These are phyloP conservation scores for Globisporangium barbulae DNA, from an alignment of 352 stramenopile genomes.

Conservation along the genomic window DNA sequence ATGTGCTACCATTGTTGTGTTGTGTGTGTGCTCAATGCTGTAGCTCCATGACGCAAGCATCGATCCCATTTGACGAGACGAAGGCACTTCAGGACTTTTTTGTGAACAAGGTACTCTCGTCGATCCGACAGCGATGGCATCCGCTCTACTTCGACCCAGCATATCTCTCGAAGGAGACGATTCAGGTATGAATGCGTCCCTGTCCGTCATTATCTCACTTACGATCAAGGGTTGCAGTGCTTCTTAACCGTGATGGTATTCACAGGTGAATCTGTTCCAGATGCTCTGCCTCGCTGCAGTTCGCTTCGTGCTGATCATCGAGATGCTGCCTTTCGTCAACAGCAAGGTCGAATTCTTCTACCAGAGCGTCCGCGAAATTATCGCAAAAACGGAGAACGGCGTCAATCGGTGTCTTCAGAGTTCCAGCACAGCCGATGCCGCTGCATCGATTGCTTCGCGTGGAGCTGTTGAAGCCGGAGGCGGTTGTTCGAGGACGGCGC, in stretches of 20 bases:
- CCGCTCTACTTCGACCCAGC: conserved; percentile 55
- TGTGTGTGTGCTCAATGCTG: conserved; percentile 5
- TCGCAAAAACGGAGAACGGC: conserved; percentile 46
- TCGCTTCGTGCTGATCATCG: conserved; percentile 47
- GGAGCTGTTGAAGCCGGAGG: not conserved
- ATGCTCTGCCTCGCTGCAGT: conserved; percentile 43
- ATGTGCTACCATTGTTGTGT: not conserved
- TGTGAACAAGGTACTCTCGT: conserved; percentile 59
- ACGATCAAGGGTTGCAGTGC: not conserved
- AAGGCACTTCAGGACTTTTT: conserved; percentile 50
- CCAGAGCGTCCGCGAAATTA: conserved; percentile 24
- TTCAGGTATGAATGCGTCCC: conserved; percentile 24
- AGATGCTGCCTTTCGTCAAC: conserved; percentile 58
- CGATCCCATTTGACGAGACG: conserved; percentile 58
- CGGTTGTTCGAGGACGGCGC: not conserved
- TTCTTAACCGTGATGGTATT: not conserved
- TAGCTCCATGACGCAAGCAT: conserved; percentile 32
- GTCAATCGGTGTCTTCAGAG: conserved; percentile 37
- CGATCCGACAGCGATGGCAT: conserved; percentile 69
- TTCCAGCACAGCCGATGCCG: not conserved
- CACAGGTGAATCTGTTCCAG: conserved; percentile 59
- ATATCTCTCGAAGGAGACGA: conserved; percentile 34
- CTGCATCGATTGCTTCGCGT: not conserved
- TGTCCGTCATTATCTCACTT: not conserved
- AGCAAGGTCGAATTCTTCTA: conserved; percentile 40